phyloP scores from a whole-genome alignment of 768 basidiomycete genomes.

The Amanita fuliginea region DNA sequence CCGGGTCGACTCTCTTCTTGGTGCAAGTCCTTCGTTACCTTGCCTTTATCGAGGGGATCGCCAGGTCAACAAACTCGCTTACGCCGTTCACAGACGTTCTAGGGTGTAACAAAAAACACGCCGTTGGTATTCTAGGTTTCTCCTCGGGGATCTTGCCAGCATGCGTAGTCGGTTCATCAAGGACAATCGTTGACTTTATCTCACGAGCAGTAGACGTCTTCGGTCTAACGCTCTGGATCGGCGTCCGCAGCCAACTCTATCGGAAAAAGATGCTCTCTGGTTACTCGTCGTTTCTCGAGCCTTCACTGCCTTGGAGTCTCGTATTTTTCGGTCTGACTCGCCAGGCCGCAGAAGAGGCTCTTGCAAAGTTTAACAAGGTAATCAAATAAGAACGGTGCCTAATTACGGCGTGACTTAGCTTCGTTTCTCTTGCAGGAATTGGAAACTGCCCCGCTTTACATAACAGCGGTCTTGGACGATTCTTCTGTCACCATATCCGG shows the following conservation, averaged over 20 bases:
- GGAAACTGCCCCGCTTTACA: slow-evolving; percentile 19
- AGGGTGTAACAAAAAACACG: slow-evolving; percentile 22
- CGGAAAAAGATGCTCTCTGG: slow-evolving; percentile 12
- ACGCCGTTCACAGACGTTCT: slow-evolving; percentile 20
- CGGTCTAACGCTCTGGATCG: slow-evolving; percentile 42
- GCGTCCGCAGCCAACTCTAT: slow-evolving; percentile 29
- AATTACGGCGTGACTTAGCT: not conserved
- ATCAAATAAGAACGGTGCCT: not conserved
- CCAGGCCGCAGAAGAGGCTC: slow-evolving; percentile 12
- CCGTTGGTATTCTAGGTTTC: slow-evolving; percentile 34
- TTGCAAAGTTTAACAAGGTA: slow-evolving; percentile 16
- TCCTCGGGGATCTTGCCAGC: slow-evolving; percentile 50
- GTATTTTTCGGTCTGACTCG: slow-evolving; percentile 23
- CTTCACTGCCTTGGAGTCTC: slow-evolving; percentile 32
- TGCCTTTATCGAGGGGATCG: slow-evolving; percentile 21
- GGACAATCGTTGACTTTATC: slow-evolving; percentile 34
- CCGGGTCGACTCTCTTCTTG: slow-evolving; percentile 37
- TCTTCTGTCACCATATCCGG: slow-evolving; percentile 47
- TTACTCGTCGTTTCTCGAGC: slow-evolving; percentile 17
- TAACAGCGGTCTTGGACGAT: slow-evolving; percentile 41
- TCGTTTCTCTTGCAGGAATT: slow-evolving; percentile 1
- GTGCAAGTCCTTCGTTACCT: slow-evolving; percentile 45
- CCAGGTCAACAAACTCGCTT: slow-evolving; percentile 8
- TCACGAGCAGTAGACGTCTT: slow-evolving; percentile 33
- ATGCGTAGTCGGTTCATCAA: slow-evolving; percentile 28